Conservation (phyloP, 1,284 basidiomycete genomes). For the Retiboletus fuscus region DNA sequence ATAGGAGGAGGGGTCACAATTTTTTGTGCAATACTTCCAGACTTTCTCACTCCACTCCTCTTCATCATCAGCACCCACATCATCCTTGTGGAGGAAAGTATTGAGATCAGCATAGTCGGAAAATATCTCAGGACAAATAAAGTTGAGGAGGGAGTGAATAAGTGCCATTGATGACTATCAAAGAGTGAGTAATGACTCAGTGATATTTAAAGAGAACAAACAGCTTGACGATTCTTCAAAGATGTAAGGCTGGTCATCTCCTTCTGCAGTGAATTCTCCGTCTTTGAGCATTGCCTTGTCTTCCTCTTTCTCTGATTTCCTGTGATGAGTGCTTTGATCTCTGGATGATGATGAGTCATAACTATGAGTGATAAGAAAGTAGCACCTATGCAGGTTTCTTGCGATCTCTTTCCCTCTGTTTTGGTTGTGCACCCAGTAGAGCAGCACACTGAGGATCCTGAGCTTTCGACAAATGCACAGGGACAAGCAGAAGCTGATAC, state of each 20-base stretch:
- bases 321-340: constrained; percentile 83
- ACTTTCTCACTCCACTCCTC: constrained; percentile 92
- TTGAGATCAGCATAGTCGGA: constrained; percentile 82
- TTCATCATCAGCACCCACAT: constrained; percentile 78
- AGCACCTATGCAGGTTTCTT: constrained; percentile 79
- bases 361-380: neutral
- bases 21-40: constrained; percentile 98
- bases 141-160: constrained; percentile 96
- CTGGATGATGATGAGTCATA: constrained; percentile 49
- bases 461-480: constrained; percentile 67
- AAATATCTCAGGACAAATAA: constrained; percentile 90
- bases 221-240: constrained; percentile 94
- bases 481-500: constrained; percentile 16
- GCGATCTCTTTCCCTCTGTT: constrained; percentile 82
- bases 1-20: constrained; percentile 91
- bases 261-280: constrained; percentile 81
- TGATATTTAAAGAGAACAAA: constrained; percentile 54
- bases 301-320: constrained; percentile 98
- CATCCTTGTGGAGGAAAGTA: constrained; percentile 84
- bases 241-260: constrained; percentile 88
- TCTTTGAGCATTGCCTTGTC: constrained; percentile 95
- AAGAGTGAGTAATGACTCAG: constrained; percentile 12
- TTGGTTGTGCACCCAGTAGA: constrained; percentile 86
- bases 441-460: constrained; percentile 95
- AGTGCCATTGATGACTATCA: constrained; percentile 84